Evolutionary conservation across 2,329 filamentous ascomycete genomes (phyloP).

Genomic region (Diplocarpon mali): DNA sequence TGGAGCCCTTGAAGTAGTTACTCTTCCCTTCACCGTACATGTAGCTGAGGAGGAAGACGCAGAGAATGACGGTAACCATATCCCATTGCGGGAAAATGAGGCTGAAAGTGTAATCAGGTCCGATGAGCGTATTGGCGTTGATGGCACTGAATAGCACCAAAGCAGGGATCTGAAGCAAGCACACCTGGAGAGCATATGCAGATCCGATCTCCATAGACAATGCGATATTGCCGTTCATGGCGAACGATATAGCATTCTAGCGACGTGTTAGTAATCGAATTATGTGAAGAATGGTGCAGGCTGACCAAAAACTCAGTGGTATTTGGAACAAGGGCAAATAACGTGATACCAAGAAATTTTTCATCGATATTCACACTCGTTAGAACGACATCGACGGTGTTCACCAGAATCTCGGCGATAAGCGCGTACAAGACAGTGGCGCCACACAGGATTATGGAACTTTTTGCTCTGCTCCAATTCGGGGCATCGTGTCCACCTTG

Average conservation of each 20-base stretch:
- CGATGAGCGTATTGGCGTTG: constrained; percentile 47
- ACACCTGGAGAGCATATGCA: constrained; percentile 92
- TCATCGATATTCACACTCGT: constrained; percentile 86
- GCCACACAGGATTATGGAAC: constrained; percentile 73
- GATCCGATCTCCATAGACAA: constrained; percentile 98
- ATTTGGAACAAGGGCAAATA: constrained; percentile 95
- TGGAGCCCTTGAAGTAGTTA: constrained; percentile 99
- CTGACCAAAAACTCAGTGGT: constrained; percentile 92
- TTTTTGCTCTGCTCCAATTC: constrained; percentile 92
- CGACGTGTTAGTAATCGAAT: constrained; percentile 12
- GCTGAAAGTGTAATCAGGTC: constrained; percentile 57
- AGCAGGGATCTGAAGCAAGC: constrained; percentile 85
- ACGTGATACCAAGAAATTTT: constrained; percentile 92
- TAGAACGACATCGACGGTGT: constrained; percentile 93
- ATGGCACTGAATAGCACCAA: constrained; percentile 84
- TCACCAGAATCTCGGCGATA: constrained; percentile 92
- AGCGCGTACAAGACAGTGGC: constrained; percentile 92
- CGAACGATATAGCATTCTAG: constrained; percentile 91
- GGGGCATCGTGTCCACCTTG: constrained; percentile 75
- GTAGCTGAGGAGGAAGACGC: constrained; percentile 91
- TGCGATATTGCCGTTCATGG: constrained; percentile 99
- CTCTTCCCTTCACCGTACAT: constrained; percentile 98
- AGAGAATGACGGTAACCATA: constrained; percentile 93
- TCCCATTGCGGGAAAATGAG: constrained; percentile 98
- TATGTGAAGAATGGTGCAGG: constrained; percentile 7